phyloP scores from a whole-genome alignment of 2,329 filamentous ascomycete species.

The Pseudocercospora cruenta region DNA sequence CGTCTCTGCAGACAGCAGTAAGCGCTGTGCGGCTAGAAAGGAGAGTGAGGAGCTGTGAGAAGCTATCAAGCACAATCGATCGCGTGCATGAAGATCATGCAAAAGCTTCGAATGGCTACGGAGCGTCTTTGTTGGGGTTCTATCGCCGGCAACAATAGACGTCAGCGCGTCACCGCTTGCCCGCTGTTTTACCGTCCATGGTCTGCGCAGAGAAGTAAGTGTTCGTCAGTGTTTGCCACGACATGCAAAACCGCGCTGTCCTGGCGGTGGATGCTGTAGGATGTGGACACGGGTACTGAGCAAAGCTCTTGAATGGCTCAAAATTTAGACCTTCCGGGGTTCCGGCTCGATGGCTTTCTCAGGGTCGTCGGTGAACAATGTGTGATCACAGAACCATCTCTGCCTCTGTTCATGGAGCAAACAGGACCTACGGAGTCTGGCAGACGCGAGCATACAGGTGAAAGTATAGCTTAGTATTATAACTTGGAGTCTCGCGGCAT shows the following conservation, averaged over 20 bases:
- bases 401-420: background rate
- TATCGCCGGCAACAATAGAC: background rate
- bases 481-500: background rate
- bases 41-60: background rate
- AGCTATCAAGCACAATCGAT: background rate
- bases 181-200: background rate
- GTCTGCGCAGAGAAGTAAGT: background rate
- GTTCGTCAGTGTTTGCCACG: background rate
- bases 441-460: background rate
- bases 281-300: background rate
- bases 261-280: background rate
- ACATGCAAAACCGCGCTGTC: background rate
- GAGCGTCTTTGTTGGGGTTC: slow-evolving; percentile 1
- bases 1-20: background rate
- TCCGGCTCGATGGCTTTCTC: background rate
- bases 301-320: background rate
- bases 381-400: background rate
- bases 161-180: background rate
- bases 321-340: background rate
- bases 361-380: background rate
- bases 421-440: background rate
- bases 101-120: background rate
- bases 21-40: background rate
- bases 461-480: background rate
- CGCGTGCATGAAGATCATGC: slow-evolving; percentile 3